Base-by-base conservation (phyloP, 352 stramenopile species). In the Phytopythium helicoides region DNA sequence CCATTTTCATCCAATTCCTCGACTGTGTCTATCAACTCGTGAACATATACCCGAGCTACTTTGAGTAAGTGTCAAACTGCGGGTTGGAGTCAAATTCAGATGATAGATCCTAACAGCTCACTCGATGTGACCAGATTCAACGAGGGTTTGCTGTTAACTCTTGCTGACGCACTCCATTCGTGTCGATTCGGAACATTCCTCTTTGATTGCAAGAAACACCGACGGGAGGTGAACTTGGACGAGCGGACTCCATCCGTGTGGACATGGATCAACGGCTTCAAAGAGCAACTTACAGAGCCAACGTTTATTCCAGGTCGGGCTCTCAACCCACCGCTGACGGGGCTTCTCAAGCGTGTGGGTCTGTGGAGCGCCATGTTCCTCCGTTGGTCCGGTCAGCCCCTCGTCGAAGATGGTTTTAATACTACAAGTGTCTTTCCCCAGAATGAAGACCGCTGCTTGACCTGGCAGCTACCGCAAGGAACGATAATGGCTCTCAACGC, bases 131-230 rank as follows among this genome's bases (percentile, higher is more conserved):
- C 5, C 48, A 87, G 73, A 39, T 99, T 99, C 72, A 99, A 98
- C 60, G 84, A 96, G 57, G 77, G 76, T 1, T 47, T 96, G 21
- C 62, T 99, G 31, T 71, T 98, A 5, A 74, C 97, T 52, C 71
- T 99, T 21, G 92, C 90, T 0, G 96, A 99, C 51, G 92, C 98
- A 40, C 64, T 99, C 22, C 97, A 99, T 68, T 98, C 89, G 14
- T 98, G 96, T 62, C 94, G 96, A 33, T 99, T 99, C 64, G 97
- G 96, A 15, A 99, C 92, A 14, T 97, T 99, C 47, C 72, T 99
- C 33, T 97, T 97, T 47, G 95, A 99, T 76, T 98, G 86, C 54
- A 96, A 96, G 58, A 90, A 92, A 53, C 75, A 86, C 16, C 76
- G 85, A 0, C 49, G 71, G 5, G 74, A 87, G 25, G 74, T 73